These are phyloP conservation scores for Rhododendron ferrugineum DNA, from an alignment of 148 eudicot genomes.

Conservation along the genomic window DNA sequence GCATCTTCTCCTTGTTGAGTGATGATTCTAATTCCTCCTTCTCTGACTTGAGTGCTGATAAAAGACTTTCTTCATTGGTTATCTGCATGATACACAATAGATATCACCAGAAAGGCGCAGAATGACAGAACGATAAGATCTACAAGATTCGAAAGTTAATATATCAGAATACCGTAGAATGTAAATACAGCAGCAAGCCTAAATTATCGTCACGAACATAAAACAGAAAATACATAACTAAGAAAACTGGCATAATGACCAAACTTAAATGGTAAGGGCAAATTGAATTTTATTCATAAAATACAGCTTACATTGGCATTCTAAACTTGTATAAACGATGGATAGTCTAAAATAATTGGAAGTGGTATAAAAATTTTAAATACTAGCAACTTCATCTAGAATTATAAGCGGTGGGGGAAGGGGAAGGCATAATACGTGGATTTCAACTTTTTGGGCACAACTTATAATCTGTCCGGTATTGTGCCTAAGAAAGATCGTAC, in stretches of 20 bases:
- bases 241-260: not conserved
- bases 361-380: not conserved
- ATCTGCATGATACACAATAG: constrained; percentile 35
- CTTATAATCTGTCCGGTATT: not conserved
- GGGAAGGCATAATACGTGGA: not conserved
- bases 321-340: not conserved
- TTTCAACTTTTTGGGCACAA: not conserved
- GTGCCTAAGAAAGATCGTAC: not conserved
- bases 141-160: constrained; percentile 5
- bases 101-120: constrained; percentile 8
- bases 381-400: not conserved
- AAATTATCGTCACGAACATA: not conserved
- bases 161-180: not conserved
- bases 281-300: not conserved
- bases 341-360: not conserved
- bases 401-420: not conserved
- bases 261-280: not conserved
- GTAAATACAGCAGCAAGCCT: not conserved
- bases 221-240: not conserved
- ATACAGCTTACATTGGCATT: not conserved
- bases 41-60: constrained; percentile 57
- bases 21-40: constrained; percentile 71
- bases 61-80: constrained; percentile 33
- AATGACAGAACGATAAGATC: not conserved
- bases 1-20: constrained; percentile 56